Base-by-base conservation (phyloP, 2,329 filamentous ascomycete genomes). In the Cadophora luteo-olivacea region DNA sequence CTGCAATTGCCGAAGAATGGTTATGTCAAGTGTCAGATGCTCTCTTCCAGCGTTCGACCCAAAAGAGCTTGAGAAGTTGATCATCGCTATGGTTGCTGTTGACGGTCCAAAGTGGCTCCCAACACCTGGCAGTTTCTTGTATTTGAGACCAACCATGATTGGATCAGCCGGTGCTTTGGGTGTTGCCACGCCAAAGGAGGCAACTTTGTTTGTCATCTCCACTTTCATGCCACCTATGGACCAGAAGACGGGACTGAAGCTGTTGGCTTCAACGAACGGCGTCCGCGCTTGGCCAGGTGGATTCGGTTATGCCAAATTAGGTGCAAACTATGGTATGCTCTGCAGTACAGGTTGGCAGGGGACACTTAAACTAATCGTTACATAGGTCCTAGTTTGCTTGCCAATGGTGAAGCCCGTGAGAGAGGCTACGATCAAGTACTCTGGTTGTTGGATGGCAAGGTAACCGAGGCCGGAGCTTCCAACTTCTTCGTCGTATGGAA, bases 211-310 rank as follows among this genome's bases (percentile, higher is more conserved):
- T 82, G 88, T 97, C 78, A 92, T 97, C 70, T 84, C 87, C 67
- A 87, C 81, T 68, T 89, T 84, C 78, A 88, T 90, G 87, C 85
- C 87, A 24, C 77, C 80, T 67, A 78, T 90, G 77, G 85, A 88
- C 73, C 72, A 80, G 14, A 73, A 78, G 0, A 85, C 84, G 41
- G 88, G 88, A 72, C 85, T 97, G 84, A 90, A 87, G 75, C 87
- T 97, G 57, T 87, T 95, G 77, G 95, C 94, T 0, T 92, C 88
- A 57, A 87, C 88, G 66, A 89, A 94, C 73, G 92, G 97, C 79
- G 89, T 97, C 68, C 91, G 94, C 72, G 94, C 94, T 14, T 97
- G 94, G 94, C 93, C 93, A 24, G 94, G 94, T 70, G 94, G 95
- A 11, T 97, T 97, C 79, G 94, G 94, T 0, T 94, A 91, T 77